Base-by-base conservation (phyloP, 305 asterid species). In the Rubia occidens region DNA sequence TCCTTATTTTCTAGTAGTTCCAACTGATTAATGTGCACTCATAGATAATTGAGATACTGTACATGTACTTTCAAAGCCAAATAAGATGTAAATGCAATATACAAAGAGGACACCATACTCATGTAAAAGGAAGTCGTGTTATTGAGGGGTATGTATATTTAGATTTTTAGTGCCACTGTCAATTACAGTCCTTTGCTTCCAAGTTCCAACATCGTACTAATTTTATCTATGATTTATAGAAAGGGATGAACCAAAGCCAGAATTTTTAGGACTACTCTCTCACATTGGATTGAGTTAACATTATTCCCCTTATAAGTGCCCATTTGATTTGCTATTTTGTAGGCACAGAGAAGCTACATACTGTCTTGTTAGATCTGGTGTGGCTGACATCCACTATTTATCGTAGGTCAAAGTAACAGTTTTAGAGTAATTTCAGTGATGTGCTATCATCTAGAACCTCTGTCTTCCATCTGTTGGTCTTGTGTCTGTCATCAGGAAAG, bases 111-210 rank as follows among this genome's bases (percentile, higher is more conserved):
- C 26, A 5, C 29, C 37, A 9, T 11, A n/a, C 6, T 63, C 15
- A n/a, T 63, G 13, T 63, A n/a, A 63, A 63, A 47, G 67, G 14
- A 63, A 63, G 67, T 63, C 10, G 29, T 26, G 20, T n/a, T 17
- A 20, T 24, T 7, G 7, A n/a, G 1, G 26, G 29, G 14, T 17
- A 2, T 29, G 32, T 29, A 29, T 29, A 29, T 29, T 29, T 2
- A 29, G 32, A 29, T 29, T 29, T 29, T 18, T 37, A 61, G 45
- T 15, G 45, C 20, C 5, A 39, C 43, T 29, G 64, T 24, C 20
- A 8, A 26, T 60, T 60, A 11, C 42, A 29, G 64, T 26, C 17
- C 65, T 11, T 60, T 24, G 37, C 26, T 8, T 11, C 11, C 39
- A 29, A 15, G n/a, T n/a, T n/a, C n/a, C n/a, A n/a, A n/a, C 11